phyloP scores from a whole-genome alignment of 2,329 filamentous ascomycete genomes.

The Neonectria faginata region DNA sequence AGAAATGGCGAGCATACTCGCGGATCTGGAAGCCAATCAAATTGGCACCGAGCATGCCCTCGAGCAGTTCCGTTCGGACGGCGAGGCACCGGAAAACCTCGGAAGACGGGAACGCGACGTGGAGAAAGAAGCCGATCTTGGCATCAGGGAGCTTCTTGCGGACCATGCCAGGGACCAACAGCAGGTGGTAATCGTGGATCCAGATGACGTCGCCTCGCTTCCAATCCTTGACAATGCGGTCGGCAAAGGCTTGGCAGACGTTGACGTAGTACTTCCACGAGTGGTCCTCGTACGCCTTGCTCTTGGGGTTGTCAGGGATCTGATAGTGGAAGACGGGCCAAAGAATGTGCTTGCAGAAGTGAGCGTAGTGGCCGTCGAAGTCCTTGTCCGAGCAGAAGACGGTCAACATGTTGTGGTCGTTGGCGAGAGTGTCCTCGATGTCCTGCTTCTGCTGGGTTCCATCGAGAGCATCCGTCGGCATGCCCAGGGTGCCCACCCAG shows the following conservation, averaged over 20 bases:
- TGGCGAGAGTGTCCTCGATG: slow-evolving; percentile 84
- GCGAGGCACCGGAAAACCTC: slow-evolving; percentile 95
- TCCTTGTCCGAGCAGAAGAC: slow-evolving; percentile 92
- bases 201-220: slow-evolving; percentile 93
- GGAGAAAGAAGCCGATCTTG: slow-evolving; percentile 95
- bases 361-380: slow-evolving; percentile 92
- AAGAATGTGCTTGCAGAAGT: slow-evolving; percentile 97
- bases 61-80: slow-evolving; percentile 85
- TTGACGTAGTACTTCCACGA: slow-evolving; percentile 96
- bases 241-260: slow-evolving; percentile 92
- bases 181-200: slow-evolving; percentile 95
- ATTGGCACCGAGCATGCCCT: slow-evolving; percentile 94
- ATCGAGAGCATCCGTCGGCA: slow-evolving; percentile 88
- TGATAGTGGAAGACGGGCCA: slow-evolving; percentile 99
- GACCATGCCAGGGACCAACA: slow-evolving; percentile 89
- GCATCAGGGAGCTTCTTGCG: slow-evolving; percentile 91
- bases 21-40: slow-evolving; percentile 93
- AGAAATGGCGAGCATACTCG: slow-evolving; percentile 93
- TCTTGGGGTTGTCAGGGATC: slow-evolving; percentile 97
- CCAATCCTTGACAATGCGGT: slow-evolving; percentile 90
- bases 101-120: slow-evolving; percentile 94
- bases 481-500: slow-evolving; percentile 94
- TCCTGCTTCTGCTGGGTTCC: slow-evolving; percentile 80
- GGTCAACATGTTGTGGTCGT: slow-evolving; percentile 83
- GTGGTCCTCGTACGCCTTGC: slow-evolving; percentile 97